Evolutionary conservation across 106 monocot species (phyloP).

Genomic region (Dendrobium huoshanense): DNA sequence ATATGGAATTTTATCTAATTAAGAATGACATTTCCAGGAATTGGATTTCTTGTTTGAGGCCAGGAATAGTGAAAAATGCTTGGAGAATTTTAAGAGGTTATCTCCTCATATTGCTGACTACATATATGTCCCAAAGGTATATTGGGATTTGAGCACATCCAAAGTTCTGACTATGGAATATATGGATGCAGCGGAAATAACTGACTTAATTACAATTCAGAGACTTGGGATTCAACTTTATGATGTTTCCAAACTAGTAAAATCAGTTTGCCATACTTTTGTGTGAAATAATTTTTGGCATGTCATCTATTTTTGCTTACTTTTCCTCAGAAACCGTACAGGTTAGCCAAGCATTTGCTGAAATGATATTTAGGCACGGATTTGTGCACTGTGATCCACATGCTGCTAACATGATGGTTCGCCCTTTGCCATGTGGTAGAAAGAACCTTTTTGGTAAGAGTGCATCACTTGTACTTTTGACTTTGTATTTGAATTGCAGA

Average conservation of each 20-base stretch:
- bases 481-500: neutral
- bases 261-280: conserved; percentile 5
- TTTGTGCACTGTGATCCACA: conserved; percentile 99
- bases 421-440: conserved; percentile 56
- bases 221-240: conserved; percentile 49
- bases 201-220: conserved; percentile 63
- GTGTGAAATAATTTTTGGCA: neutral
- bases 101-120: conserved; percentile 76
- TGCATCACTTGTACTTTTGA: neutral
- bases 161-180: conserved; percentile 93
- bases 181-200: conserved; percentile 88
- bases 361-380: conserved; percentile 97
- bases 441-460: conserved; percentile 48
- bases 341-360: conserved; percentile 79
- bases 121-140: conserved; percentile 78
- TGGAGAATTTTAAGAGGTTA: conserved; percentile 79
- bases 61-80: conserved; percentile 76
- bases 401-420: conserved; percentile 97
- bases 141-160: conserved; percentile 83
- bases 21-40: conserved; percentile 47
- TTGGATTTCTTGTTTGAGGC: conserved; percentile 91
- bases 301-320: neutral
- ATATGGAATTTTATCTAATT: conserved; percentile 1
- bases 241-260: conserved; percentile 83
- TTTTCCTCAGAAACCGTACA: conserved; percentile 18